Evolutionary conservation across 106 monocot species (phyloP).

Genomic region (Dioscorea dumetorum): DNA sequence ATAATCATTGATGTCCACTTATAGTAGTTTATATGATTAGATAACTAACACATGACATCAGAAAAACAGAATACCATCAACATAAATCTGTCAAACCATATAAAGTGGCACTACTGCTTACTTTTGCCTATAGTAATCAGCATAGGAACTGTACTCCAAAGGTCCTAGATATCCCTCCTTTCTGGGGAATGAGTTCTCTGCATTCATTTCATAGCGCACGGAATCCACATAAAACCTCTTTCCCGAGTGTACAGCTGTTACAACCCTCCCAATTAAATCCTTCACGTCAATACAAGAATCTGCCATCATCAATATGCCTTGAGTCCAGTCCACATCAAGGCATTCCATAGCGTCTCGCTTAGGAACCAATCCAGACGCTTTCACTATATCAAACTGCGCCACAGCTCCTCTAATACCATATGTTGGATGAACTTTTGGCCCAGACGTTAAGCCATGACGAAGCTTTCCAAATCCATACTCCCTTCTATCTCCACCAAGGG

Average conservation of each 20-base stretch:
- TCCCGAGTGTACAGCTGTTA: slow-evolving; percentile 95
- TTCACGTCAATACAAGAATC: slow-evolving; percentile 64
- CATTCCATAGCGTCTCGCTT: slow-evolving; percentile 18
- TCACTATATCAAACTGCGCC: slow-evolving; percentile 87
- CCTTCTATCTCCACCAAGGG: slow-evolving; percentile 92
- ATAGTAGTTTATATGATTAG: slow-evolving; percentile 9
- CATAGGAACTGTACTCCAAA: slow-evolving; percentile 93
- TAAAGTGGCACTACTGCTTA: slow-evolving; percentile 20
- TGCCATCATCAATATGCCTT: slow-evolving; percentile 69
- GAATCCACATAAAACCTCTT: slow-evolving; percentile 98
- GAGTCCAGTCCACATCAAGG: slow-evolving; percentile 14
- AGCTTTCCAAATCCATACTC: slow-evolving; percentile 98
- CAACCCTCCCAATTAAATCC: slow-evolving; percentile 79
- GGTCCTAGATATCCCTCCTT: slow-evolving; percentile 98
- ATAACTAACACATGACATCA: neutral
- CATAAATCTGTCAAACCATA: neutral
- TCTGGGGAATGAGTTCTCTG: slow-evolving; percentile 91
- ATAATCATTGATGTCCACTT: slow-evolving; percentile 16
- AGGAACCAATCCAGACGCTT: slow-evolving; percentile 87
- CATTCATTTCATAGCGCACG: slow-evolving; percentile 83
- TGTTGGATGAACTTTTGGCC: slow-evolving; percentile 81
- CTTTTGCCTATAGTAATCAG: slow-evolving; percentile 98
- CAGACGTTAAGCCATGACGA: slow-evolving; percentile 61
- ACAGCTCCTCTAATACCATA: slow-evolving; percentile 97
- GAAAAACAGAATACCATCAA: neutral